Base-by-base conservation (phyloP, 805 yeast species). In the Saccharomycopsis selenospora region DNA sequence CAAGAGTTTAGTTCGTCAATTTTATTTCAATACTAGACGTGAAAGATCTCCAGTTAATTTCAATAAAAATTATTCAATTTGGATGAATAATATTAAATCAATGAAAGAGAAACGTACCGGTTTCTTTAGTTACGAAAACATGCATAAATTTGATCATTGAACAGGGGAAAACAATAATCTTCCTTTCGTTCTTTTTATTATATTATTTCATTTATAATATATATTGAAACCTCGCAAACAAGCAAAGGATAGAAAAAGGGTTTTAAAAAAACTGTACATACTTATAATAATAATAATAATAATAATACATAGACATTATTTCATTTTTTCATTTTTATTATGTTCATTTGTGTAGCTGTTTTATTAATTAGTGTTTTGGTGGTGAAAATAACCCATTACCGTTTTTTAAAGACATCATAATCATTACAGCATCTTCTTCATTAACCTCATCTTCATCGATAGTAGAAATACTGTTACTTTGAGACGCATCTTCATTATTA, bases 331-430 rank as follows among this genome's bases (percentile, higher is more conserved):
- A n/a, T n/a, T n/a, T n/a, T n/a, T n/a, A n/a, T n/a, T n/a, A n/a
- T n/a, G n/a, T n/a, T n/a, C n/a, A n/a, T n/a, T n/a, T n/a, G n/a
- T n/a, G n/a, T n/a, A n/a, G n/a, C n/a, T n/a, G n/a, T n/a, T n/a
- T n/a, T n/a, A n/a, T n/a, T n/a, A n/a, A n/a, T n/a, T n/a, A n/a
- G n/a, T n/a, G n/a, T n/a, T n/a, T n/a, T 7, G n/a, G 4, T 14
- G 38, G 38, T 14, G 38, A 33, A 33, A 33, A 33, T 20, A 33
- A 14, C 10, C 8, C 38, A 10, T 50, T 40, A 13, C 53, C 50
- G 36, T 47, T 45, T 33, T 40, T 52, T 25, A 52, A 49, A 6
- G 51, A 46, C 55, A 52, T 52, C 55, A 52, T 52, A 23, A 52
- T 52, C 47, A 33, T 42, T 20, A 52, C 49, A 7, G 55, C 55